Evolutionary conservation across 495 filamentous ascomycete species (phyloP), one percentile per base, ranked within the genome.

Genomic region (Tuber magnatum): DNA sequence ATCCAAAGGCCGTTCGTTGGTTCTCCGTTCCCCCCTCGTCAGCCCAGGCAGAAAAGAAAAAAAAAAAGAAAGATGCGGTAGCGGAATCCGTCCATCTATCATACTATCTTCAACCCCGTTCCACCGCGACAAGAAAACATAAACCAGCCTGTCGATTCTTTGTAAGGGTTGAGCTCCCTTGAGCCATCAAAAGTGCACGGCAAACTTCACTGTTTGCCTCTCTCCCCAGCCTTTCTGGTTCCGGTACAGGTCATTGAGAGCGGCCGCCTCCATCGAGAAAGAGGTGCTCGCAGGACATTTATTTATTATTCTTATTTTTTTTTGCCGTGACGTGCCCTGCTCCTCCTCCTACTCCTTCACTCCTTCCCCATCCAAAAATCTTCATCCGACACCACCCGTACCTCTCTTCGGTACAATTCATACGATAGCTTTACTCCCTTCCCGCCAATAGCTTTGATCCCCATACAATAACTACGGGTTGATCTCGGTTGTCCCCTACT

Each of bases 21-120:
- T 65, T 20, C 28, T 35, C 56, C 32, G 28, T 35, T 35, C 10
- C 35, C 28, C 28, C 14, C 14, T 22, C 3, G 56, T 65, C 56
- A 65, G 14, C 56, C 28, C 56, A 65, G 56, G 56, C 56, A 65
- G 56, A 65, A 65, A 35, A 61, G 28, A 65, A 61, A 65, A 65
- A 35, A 61, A 61, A 65, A 61, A 56, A 22, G 3, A 4, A 46
- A 3, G 24, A 61, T 61, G n/a, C 10, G 28, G 16, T 18, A 65
- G 28, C 1, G 56, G 56, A 65, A 35, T 28, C 56, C 56, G 56
- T 16, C 56, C 56, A 35, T 35, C 28, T 35, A 1, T 14, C 56
- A 65, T 40, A n/a, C n/a, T n/a, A n/a, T 35, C 56, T 65, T 35
- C 12, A 65, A 65, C 56, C 56, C 56, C 56, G 35, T 65, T 65